Base-by-base conservation (phyloP, 805 yeast species). In the Sugiyamaella valdiviana region DNA sequence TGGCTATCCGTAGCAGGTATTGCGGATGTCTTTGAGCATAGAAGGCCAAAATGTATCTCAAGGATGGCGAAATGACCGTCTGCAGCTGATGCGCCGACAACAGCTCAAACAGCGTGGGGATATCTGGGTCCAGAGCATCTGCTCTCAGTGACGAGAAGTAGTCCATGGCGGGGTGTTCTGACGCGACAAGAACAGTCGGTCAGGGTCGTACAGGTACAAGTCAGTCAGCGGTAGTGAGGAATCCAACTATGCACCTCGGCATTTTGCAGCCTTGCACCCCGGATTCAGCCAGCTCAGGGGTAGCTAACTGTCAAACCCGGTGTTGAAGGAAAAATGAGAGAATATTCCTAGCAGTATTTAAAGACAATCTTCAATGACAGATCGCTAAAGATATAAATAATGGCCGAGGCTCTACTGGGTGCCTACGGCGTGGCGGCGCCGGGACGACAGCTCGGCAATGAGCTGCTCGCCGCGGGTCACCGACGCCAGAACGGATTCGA, bases 71-170 rank as follows among this genome's bases (percentile, higher is more conserved):
- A 29, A 91, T 68, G 49, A 91, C 72, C 1, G 76, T 70, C 51
- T 86, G 87, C 21, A 91, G 74, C 66, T 91, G 95, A 51, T 77
- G 75, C 0, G 95, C 78, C 0, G 96, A 87, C 10, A 88, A 70
- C 44, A 91, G 75, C 70, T 91, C 99, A 64, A 90, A 91, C 2
- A 91, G 70, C 0, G 97, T 89, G 1, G 98, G 98, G 2, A 82
- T 74, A 46, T 79, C 82, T 1, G 82, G 73, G 58, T 85, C 90
- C 54, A 88, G 67, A 42, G 83, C 78, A 24, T 88, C 73, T 2
- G 95, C 86, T 64, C 85, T 88, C 42, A 87, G 70, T 1, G 89
- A 78, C 2, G 90, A 80, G 63, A 83, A 85, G 68, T 82, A 85
- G 63, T 85, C 91, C 95, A 85, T 85, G 41, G n/a, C 51, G 22